These are phyloP conservation scores for Moricandia moricandioides DNA, from an alignment of 345 rosid genomes.

Conservation along the genomic window DNA sequence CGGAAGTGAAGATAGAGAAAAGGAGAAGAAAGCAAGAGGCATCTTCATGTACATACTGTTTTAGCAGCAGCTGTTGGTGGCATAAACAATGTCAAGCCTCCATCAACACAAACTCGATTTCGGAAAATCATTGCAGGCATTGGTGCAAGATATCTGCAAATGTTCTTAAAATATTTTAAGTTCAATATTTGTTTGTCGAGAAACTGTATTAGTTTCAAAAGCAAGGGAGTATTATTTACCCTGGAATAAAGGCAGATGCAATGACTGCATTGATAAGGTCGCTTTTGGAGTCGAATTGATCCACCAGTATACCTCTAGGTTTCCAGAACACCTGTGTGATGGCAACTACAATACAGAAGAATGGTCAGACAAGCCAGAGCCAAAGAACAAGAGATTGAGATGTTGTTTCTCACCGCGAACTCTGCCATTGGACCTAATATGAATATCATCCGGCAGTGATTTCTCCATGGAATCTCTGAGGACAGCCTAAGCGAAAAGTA, in stretches of 20 bases:
- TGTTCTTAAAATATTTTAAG: background rate
- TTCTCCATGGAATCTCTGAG: constrained; percentile 67
- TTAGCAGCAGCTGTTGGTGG: constrained; percentile 92
- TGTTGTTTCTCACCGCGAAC: constrained; percentile 66
- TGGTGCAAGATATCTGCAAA: constrained; percentile 92
- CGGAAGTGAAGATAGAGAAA: background rate
- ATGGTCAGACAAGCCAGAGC: constrained; percentile 8
- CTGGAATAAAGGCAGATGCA: constrained; percentile 91
- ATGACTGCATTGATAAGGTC: constrained; percentile 85
- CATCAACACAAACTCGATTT: constrained; percentile 84
- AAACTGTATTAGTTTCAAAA: background rate
- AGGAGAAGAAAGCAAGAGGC: constrained; percentile 7
- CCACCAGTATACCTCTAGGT: constrained; percentile 88
- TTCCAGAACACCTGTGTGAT: constrained; percentile 93
- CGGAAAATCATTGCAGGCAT: constrained; percentile 84
- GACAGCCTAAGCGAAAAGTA: constrained; percentile 53
- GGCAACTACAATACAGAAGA: constrained; percentile 60
- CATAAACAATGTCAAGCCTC: constrained; percentile 93
- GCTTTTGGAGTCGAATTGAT: constrained; percentile 90
- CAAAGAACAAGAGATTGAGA: background rate
- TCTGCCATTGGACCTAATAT: constrained; percentile 77
- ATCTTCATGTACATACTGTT: constrained; percentile 50
- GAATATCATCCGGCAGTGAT: constrained; percentile 81
- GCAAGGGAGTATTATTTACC: constrained; percentile 45
- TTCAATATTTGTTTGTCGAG: background rate